Conservation (phyloP, 768 basidiomycete genomes). For the Royoungia palumana region DNA sequence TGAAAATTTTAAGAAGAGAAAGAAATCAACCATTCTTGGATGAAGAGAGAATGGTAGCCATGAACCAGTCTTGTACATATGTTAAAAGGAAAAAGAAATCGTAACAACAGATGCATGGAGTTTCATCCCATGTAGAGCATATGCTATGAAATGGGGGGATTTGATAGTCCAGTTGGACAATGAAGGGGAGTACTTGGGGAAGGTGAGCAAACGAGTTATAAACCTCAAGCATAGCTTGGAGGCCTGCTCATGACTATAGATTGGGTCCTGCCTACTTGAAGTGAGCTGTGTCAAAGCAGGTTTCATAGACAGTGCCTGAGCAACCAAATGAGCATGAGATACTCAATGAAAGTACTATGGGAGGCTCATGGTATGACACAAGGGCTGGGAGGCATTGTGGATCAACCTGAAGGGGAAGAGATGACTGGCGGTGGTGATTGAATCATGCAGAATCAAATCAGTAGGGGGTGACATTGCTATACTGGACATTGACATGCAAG, state of each 20-base stretch:
- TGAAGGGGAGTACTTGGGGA: slow-evolving; percentile 72
- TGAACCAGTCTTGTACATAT: too few relatives aligned
- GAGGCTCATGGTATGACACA: slow-evolving; percentile 22
- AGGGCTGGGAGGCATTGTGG: slow-evolving; percentile 27
- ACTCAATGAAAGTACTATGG: not conserved
- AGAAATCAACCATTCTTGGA: too few relatives aligned
- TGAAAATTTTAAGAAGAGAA: too few relatives aligned
- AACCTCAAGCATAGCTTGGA: slow-evolving; percentile 72
- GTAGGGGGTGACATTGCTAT: too few relatives aligned
- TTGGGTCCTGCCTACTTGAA: slow-evolving; percentile 23
- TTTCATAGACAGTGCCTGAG: slow-evolving; percentile 25
- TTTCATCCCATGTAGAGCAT: slow-evolving; percentile 64
- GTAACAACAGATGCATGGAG: slow-evolving; percentile 58
- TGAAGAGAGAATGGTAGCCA: too few relatives aligned
- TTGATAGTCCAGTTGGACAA: slow-evolving; percentile 30
- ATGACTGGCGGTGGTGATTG: slow-evolving; percentile 22
- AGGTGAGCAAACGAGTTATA: slow-evolving; percentile 81
- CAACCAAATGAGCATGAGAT: not conserved
- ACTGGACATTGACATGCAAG: too few relatives aligned
- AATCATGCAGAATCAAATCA: slow-evolving; percentile 19
- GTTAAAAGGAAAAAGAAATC: too few relatives aligned
- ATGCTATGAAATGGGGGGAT: slow-evolving; percentile 64
- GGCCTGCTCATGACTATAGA: slow-evolving; percentile 64
- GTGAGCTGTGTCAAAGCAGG: slow-evolving; percentile 31
- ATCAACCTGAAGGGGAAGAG: slow-evolving; percentile 27